phyloP scores from a whole-genome alignment of 345 rosid genomes.

The Bruguiera parviflora region DNA sequence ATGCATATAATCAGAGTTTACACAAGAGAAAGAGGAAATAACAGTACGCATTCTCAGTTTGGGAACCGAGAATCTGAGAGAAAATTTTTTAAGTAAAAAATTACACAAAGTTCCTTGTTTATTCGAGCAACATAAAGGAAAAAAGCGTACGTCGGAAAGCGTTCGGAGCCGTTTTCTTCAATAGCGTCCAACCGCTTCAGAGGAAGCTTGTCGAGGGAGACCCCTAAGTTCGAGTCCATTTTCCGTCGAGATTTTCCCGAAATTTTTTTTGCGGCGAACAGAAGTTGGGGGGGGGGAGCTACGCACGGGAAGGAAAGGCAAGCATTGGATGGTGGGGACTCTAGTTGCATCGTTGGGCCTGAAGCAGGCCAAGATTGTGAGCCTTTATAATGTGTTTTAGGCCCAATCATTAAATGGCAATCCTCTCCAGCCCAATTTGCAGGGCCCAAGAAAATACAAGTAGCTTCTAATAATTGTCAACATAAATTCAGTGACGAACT shows the following conservation, averaged over 20 bases:
- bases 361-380: too few relatives aligned
- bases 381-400: too few relatives aligned
- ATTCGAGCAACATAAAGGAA: neutral
- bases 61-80: neutral
- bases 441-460: too few relatives aligned
- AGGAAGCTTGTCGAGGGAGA: constrained; percentile 84
- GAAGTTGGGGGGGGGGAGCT: too few relatives aligned
- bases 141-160: constrained; percentile 61
- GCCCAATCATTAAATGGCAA: too few relatives aligned
- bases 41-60: neutral
- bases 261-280: neutral
- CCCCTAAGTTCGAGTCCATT: constrained; percentile 58
- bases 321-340: too few relatives aligned
- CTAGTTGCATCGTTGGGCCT: too few relatives aligned
- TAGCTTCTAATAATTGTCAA: too few relatives aligned
- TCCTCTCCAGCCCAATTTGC: too few relatives aligned
- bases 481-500: too few relatives aligned
- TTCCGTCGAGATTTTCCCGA: constrained; percentile 11
- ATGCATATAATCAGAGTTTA: neutral
- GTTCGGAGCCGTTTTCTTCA: constrained; percentile 80
- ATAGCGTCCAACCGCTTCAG: constrained; percentile 72
- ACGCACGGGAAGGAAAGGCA: too few relatives aligned
- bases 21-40: neutral
- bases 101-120: neutral
- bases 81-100: neutral